These are phyloP conservation scores for Yarrowia hollandica DNA, from an alignment of 805 yeast genomes.

Conservation along the genomic window DNA sequence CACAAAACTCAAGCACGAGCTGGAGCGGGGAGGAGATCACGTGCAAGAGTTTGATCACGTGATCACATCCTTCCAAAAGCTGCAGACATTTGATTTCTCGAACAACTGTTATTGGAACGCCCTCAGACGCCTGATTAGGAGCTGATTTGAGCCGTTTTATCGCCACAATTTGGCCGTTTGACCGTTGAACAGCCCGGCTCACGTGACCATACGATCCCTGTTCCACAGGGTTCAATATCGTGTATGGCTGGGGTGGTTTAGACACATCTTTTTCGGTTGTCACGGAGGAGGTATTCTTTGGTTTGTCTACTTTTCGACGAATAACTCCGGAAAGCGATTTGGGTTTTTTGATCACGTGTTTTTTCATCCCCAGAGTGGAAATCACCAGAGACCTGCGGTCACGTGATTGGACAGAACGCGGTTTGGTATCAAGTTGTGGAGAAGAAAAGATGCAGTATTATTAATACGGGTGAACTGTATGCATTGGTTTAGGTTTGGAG, in stretches of 20 bases:
- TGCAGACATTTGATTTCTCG: constrained; percentile 17
- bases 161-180: constrained; percentile 48
- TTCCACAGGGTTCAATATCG: constrained; percentile 38
- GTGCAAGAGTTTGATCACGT: constrained; percentile 52
- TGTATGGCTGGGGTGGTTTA: constrained; percentile 33
- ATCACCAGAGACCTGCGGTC: no score
- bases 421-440: no score
- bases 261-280: neutral
- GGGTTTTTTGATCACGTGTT: constrained; percentile 21
- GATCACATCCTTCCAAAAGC: neutral
- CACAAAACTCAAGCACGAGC: constrained; percentile 41
- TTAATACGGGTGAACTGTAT: no score
- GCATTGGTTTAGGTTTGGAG: no score
- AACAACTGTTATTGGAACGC: neutral
- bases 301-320: constrained; percentile 4
- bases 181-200: constrained; percentile 52
- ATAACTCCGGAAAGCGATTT: neutral
- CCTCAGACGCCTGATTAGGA: neutral
- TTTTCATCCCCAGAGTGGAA: neutral
- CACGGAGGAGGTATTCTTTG: no score
- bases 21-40: constrained; percentile 43
- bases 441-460: no score
- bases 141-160: constrained; percentile 1
- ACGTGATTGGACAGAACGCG: no score
- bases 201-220: constrained; percentile 55